Conservation (phyloP, 1,139 yeast genomes). For the Geotrichum klebahnii region DNA sequence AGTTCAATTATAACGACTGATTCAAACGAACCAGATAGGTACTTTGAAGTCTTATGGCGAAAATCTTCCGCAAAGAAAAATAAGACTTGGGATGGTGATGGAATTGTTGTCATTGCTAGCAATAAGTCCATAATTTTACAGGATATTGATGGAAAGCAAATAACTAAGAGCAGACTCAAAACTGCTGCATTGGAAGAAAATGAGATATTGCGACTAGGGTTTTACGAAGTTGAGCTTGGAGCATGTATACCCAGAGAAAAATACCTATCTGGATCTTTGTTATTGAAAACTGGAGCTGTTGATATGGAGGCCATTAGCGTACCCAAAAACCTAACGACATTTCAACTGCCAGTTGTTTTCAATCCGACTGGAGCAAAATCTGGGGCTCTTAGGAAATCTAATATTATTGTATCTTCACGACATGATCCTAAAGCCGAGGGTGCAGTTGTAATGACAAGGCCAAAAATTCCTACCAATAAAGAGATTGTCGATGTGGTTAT, state of each 20-base stretch:
- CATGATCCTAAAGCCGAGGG: constrained; percentile 43
- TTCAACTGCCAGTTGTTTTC: constrained; percentile 9
- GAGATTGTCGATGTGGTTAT: constrained; percentile 54
- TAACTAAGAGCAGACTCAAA: constrained; percentile 13
- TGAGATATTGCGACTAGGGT: constrained; percentile 48
- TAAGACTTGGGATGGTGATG: constrained; percentile 96
- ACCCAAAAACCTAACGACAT: not conserved
- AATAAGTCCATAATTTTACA: constrained; percentile 25
- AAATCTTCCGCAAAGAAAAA: constrained; percentile 71
- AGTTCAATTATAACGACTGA: not conserved
- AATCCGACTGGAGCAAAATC: constrained; percentile 8
- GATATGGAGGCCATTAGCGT: not conserved
- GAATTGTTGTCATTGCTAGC: constrained; percentile 44
- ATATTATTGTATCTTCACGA: constrained; percentile 34
- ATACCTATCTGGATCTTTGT: constrained; percentile 26
- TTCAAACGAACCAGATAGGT: not conserved
- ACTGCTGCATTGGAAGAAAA: constrained; percentile 30
- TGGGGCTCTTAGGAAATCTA: constrained; percentile 10
- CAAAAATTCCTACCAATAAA: constrained; percentile 20
- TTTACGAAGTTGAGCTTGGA: constrained; percentile 55
- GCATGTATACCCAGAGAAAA: constrained; percentile 29
- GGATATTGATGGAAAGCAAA: constrained; percentile 29
- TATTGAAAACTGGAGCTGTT: constrained; percentile 6
- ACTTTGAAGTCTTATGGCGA: constrained; percentile 58
- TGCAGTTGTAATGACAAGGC: constrained; percentile 48